Evolutionary conservation across 352 stramenopile genomes (phyloP), one percentile per base, ranked within the genome.

Genomic region (Phytophthora syringae): DNA sequence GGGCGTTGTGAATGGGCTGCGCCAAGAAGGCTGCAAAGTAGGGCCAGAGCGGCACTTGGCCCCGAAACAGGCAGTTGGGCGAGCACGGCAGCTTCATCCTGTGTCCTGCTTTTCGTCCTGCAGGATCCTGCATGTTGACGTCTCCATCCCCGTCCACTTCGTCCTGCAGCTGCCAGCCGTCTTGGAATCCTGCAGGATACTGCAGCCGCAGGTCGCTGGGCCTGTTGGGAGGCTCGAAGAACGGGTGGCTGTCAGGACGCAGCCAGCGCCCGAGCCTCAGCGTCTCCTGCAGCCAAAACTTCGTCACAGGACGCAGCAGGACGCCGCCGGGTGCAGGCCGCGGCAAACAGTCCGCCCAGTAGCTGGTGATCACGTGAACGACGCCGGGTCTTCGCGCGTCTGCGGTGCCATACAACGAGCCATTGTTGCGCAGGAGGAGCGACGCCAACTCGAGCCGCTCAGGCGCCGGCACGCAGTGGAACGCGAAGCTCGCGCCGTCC

Each of bases 11-110:
- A 34, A 90, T 88, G 2, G 83, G 83, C 16, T 72, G 55, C 2
- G 60, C 60, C 36, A 94, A 27, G 21, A 79, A 77, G 7, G 73
- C 72, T 12, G 86, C 64, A 32, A 83, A 60, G 51, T 92, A 94
- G 3, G 86, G 86, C 86, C 86, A 94, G n/a, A 88, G 39, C 39
- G 86, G 86, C 40, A 94, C 77, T 30, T 72, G 27, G 3, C 70
- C 52, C 37, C 60, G 39, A 21, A 70, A 81, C 2, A 55, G 20
- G 44, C 71, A 77, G 18, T 27, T 32, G 21, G 73, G 70, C 11
- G 83, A 89, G 44, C 67, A 91, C 2, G 86, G 86, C 20, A 92
- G 32, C 27, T 53, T 58, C 44, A 78, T 67, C 3, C 28, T 61
- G 7, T 65, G 55, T 34, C 43, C 28, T 54, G 34, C 44, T 5